These are phyloP conservation scores for Euphorbia tirucalli DNA, from an alignment of 345 rosid species.

Conservation along the genomic window DNA sequence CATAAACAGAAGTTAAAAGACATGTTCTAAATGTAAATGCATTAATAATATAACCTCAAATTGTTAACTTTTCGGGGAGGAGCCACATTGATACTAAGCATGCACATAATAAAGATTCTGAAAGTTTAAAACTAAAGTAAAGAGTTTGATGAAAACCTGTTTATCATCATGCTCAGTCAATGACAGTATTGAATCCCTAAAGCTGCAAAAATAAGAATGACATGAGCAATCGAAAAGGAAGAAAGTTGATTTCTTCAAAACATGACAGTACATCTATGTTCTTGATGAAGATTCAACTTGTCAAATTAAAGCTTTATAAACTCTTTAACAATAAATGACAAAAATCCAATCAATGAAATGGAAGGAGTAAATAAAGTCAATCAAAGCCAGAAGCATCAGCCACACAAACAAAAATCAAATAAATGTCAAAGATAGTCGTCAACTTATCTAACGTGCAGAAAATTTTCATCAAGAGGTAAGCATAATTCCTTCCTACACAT, in stretches of 20 bases:
- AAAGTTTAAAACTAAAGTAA: background rate
- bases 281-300: background rate
- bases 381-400: background rate
- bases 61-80: background rate
- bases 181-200: constrained; percentile 75
- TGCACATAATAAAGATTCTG: background rate
- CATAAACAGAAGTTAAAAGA: background rate
- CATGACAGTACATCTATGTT: background rate
- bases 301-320: background rate
- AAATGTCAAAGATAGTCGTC: background rate
- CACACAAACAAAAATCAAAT: background rate
- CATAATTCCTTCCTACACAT: background rate
- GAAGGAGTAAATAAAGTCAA: background rate
- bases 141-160: constrained; percentile 47
- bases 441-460: background rate
- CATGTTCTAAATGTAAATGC: background rate
- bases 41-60: background rate
- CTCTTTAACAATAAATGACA: background rate
- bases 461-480: background rate
- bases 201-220: constrained; percentile 59
- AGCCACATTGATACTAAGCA: background rate
- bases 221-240: background rate
- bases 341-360: background rate
- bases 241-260: background rate
- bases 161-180: constrained; percentile 93